Evolutionary conservation across 2,329 filamentous ascomycete genomes (phyloP), one percentile per base, ranked within the genome.

Genomic region (Cercospora sp.): DNA sequence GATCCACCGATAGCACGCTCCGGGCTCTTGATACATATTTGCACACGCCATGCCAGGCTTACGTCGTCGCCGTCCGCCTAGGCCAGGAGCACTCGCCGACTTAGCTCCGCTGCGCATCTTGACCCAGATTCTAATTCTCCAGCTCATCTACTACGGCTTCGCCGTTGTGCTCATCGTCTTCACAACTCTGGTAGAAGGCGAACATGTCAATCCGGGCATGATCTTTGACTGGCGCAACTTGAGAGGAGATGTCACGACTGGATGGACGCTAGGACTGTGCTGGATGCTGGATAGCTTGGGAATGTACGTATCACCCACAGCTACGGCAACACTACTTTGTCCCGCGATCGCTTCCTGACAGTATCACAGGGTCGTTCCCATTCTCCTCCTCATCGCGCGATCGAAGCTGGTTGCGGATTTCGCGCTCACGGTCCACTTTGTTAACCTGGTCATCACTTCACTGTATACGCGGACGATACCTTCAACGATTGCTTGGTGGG

Each of bases 361-460:
- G 5, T 31, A 51, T 36, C 0, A 68, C 76, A 98, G 94, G 78
- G 88, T 92, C 51, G 88, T 96, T 67, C 91, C 93, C 51, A 90
- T 97, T 67, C 88, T 97, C 61, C 82, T 94, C 64, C 84, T 98
- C 67, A 88, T 99, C 73, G 89, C 90, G 20, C 92, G 95, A 70
- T 95, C 91, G 59, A 98, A 98, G 80, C 90, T 98, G 69, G 91
- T 98, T 61, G 93, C 93, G 73, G 95, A 99, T 81, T 99, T 98
- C 79, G 92, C 93, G 33, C 83, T 97, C 26, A 97, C 94, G 2
- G 87, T 97, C 18, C 93, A 97, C 82, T 87, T 91, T 78, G 83
- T 97, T 51, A 92, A 97, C 78, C 86, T 97, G 63, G 71, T 95
- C 75, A 80, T 92, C 75, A 91, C 92, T 30, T 90, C 89, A 20